phyloP scores from a whole-genome alignment of 768 basidiomycete species.

The Baorangia bicolor region DNA sequence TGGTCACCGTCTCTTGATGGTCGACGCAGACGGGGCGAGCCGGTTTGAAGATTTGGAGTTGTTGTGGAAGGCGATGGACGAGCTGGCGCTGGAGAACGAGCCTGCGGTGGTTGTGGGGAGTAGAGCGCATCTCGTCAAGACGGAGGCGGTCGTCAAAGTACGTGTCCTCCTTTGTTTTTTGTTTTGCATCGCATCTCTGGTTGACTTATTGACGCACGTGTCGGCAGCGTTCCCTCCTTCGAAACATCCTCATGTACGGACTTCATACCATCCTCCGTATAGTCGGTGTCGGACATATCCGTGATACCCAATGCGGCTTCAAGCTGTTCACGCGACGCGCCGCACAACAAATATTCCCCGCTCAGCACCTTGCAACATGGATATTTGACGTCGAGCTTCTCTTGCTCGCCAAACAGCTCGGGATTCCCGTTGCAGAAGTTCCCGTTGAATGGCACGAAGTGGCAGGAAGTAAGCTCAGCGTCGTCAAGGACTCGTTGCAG shows the following conservation, averaged over 20 bases:
- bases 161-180: neutral
- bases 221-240: conserved; percentile 75
- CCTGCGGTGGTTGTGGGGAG: conserved; percentile 81
- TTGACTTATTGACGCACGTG: neutral
- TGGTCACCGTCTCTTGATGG: conserved; percentile 81
- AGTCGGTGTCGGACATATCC: conserved; percentile 85
- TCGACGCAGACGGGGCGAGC: conserved; percentile 93
- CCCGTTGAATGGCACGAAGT: conserved; percentile 94
- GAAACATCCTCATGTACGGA: conserved; percentile 93
- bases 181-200: neutral
- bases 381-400: conserved; percentile 96
- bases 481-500: conserved; percentile 79
- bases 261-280: conserved; percentile 87
- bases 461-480: conserved; percentile 85
- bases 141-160: conserved; percentile 93
- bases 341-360: conserved; percentile 80
- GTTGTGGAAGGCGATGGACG: conserved; percentile 77
- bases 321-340: conserved; percentile 88
- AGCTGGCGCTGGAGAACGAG: conserved; percentile 45
- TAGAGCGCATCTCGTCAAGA: conserved; percentile 88
- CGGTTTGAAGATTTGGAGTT: conserved; percentile 79
- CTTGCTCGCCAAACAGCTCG: conserved; percentile 74
- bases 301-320: conserved; percentile 97
- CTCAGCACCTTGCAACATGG: conserved; percentile 87
- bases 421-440: conserved; percentile 82